Percentiles rank a stretch among this genome's conserved stretches.
These are phyloP conservation scores for Aspergillus pseudoterreus DNA, from an alignment of 2,329 filamentous ascomycete species.

Conservation along the genomic window DNA sequence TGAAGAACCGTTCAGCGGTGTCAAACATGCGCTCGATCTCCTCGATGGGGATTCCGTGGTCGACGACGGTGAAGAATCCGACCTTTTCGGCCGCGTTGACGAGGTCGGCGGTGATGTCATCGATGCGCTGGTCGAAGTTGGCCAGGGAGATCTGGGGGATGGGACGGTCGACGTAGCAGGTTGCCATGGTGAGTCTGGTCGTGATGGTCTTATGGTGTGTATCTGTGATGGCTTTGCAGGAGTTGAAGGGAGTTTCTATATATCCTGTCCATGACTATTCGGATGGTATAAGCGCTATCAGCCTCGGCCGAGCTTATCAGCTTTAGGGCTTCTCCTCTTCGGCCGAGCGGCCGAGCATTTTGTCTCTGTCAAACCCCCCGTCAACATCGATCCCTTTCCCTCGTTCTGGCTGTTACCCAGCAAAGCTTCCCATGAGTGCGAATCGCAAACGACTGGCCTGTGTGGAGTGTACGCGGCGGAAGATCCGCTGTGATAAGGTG, in stretches of 20 bases:
- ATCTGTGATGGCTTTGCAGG: too few relatives aligned
- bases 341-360: neutral
- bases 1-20: slow-evolving; percentile 53
- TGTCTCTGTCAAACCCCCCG: neutral
- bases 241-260: neutral
- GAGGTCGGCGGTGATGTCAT: slow-evolving; percentile 52
- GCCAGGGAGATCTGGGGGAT: slow-evolving; percentile 54
- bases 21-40: slow-evolving; percentile 53
- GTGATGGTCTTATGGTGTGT: neutral
- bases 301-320: neutral
- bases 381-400: neutral
- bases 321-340: neutral
- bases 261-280: neutral
- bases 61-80: slow-evolving; percentile 58
- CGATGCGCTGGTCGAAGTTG: slow-evolving; percentile 51
- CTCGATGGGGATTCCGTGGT: slow-evolving; percentile 51
- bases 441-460: slow-evolving; percentile 25
- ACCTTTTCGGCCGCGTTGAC: slow-evolving; percentile 54
- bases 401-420: neutral
- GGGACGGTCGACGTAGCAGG: slow-evolving; percentile 40
- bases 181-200: slow-evolving; percentile 11
- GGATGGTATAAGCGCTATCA: neutral
- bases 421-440: slow-evolving; percentile 6
- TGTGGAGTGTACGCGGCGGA: slow-evolving; percentile 24
- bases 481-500: slow-evolving; percentile 39